A percentile compares a stretch with the other conserved stretches of the same genome.
phyloP scores from a whole-genome alignment of 2,329 filamentous ascomycete genomes.

The Epichloe hybrida region DNA sequence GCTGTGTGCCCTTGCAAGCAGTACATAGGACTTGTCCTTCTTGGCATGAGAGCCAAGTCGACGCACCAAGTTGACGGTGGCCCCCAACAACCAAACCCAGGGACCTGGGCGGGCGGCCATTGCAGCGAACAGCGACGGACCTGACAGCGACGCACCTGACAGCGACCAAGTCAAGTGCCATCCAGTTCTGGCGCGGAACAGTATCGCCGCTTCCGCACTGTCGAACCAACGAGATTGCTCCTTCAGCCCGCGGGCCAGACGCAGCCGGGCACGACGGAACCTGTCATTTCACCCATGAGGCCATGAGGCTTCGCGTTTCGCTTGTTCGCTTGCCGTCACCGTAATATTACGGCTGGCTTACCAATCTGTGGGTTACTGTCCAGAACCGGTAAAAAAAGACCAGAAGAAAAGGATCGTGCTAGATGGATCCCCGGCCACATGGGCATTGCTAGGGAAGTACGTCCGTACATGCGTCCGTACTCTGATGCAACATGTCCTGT shows the following conservation, averaged over 20 bases:
- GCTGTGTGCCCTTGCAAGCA: conserved; percentile 1
- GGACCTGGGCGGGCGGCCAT: neutral
- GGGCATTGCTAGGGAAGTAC: neutral
- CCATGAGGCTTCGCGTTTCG: too few relatives aligned
- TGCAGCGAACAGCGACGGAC: too few relatives aligned
- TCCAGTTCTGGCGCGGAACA: neutral
- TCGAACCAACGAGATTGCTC: neutral
- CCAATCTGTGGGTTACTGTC: neutral
- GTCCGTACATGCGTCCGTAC: neutral
- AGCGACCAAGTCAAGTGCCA: too few relatives aligned
- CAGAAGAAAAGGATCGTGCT: too few relatives aligned
- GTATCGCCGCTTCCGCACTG: neutral
- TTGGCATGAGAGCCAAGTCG: neutral
- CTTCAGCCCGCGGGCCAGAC: neutral
- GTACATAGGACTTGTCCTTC: too few relatives aligned
- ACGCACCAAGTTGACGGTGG: neutral
- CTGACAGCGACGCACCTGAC: neutral
- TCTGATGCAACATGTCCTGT: neutral
- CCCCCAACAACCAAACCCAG: neutral
- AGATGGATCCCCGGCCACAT: neutral
- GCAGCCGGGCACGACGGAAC: neutral
- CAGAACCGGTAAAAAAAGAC: neutral
- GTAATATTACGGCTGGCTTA: neutral
- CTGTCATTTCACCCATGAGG: neutral
- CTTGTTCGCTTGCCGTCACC: too few relatives aligned